Evolutionary conservation across 441 rosid genomes (phyloP), one percentile per base, ranked within the genome.

Genomic region (Kokia cookei): DNA sequence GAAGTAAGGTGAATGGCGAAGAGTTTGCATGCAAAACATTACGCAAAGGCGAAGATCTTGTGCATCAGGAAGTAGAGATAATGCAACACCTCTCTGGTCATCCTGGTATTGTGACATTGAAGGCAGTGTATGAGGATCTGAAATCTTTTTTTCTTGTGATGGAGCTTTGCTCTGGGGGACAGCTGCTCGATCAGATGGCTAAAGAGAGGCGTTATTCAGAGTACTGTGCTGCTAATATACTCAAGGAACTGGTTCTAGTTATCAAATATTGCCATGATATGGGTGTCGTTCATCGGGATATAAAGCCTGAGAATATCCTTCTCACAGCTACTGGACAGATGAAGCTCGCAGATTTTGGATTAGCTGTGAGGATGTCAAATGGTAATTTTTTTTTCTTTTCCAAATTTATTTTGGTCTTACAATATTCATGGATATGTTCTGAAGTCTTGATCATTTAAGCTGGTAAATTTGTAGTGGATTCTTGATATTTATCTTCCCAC

Each of bases 61-160:
- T 71, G 51, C 74, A 71, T 58, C 64, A 59, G 57, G 74, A 71
- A 45, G 74, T 71, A 42, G 74, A 71, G 74, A 71, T 71, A 59
- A 58, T 71, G 74, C 74, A 71, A 47, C 74, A 71, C 65, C 64
- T 71, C 4, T 71, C 74, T 40, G 74, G 74, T 71, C 74, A 71
- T 59, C 74, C 66, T 5, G 66, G 66, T 58, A 58, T 71, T 58
- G 74, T 71, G 65, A 71, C 74, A 22, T 27, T 71, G 65, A 58
- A 59, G 57, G 74, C 66, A 1, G 74, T 71, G 3, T 59, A 59
- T 43, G 74, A 59, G 24, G 66, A 71, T 42, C 13, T 58, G 15
- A 60, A 59, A 37, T 58, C 54, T 26, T 71, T 71, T 22, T 43
- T 55, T 58, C 74, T 71, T 42, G 74, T 71, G 50, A 71, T 71